Percentiles rank a stretch among this genome's conserved stretches.
Evolutionary conservation across 2,329 filamentous ascomycete species (phyloP).

Genomic region (Trichoderma harzianum): DNA sequence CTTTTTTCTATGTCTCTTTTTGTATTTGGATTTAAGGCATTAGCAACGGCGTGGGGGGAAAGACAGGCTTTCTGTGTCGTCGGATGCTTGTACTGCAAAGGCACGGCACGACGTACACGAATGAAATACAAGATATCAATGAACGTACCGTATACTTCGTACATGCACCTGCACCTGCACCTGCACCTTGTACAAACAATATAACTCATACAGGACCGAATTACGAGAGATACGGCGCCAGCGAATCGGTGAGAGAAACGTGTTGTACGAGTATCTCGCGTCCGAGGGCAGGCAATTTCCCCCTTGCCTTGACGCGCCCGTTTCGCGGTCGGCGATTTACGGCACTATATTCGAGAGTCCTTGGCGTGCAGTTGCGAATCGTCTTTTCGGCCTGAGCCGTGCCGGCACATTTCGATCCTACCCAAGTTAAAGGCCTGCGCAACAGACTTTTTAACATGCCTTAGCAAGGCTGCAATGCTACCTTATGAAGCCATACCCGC

Average conservation of each 20-base stretch:
- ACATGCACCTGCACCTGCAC: background rate
- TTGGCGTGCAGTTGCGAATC: background rate
- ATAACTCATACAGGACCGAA: background rate
- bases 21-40: background rate
- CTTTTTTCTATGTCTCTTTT: background rate
- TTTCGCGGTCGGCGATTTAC: background rate
- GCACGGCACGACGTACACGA: background rate
- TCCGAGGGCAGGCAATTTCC: background rate
- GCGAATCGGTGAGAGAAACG: background rate
- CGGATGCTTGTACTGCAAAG: background rate
- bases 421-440: background rate
- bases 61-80: background rate
- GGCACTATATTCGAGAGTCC: background rate
- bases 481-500: background rate
- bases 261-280: background rate
- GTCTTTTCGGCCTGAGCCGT: background rate
- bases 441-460: background rate
- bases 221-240: background rate
- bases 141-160: background rate
- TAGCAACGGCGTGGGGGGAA: background rate
- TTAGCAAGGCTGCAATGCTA: background rate
- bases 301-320: background rate
- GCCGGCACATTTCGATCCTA: background rate
- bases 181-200: background rate
- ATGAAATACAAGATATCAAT: background rate